Conservation (phyloP, 2,329 filamentous ascomycete genomes). For the Aspergillus glaucus region DNA sequence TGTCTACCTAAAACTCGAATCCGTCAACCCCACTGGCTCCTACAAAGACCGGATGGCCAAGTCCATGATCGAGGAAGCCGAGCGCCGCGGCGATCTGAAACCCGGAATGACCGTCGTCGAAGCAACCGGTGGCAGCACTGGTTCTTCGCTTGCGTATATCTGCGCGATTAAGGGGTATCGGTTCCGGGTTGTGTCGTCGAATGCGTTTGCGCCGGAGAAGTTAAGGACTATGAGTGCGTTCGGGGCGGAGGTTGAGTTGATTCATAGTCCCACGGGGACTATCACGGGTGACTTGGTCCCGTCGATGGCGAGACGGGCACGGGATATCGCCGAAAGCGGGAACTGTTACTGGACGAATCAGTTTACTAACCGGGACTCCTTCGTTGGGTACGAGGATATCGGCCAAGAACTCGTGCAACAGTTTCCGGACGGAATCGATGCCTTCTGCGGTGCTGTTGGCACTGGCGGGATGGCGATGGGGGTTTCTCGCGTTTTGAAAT, state of each 20-base stretch:
- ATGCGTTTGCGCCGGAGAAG: constrained; percentile 9
- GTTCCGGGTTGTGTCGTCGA: constrained; percentile 7
- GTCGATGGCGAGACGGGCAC: constrained; percentile 5
- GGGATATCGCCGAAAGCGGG: background rate
- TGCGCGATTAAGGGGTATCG: constrained; percentile 9
- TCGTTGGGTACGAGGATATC: constrained; percentile 7
- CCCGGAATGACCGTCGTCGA: constrained; percentile 89
- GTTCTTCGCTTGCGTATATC: constrained; percentile 10
- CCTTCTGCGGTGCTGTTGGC: constrained; percentile 9
- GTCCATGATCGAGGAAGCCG: constrained; percentile 87
- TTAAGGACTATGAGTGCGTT: constrained; percentile 7
- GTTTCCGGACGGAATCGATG: constrained; percentile 9
- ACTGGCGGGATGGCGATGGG: constrained; percentile 11
- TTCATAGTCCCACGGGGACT: constrained; percentile 5
- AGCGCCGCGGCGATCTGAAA: constrained; percentile 78
- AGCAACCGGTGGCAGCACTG: constrained; percentile 84
- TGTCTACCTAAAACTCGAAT: constrained; percentile 76
- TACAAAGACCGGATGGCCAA: constrained; percentile 86
- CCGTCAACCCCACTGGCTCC: constrained; percentile 79
- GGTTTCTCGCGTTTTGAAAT: constrained; percentile 5
- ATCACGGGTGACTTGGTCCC: constrained; percentile 6
- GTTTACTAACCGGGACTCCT: constrained; percentile 7
- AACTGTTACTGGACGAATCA: constrained; percentile 8
- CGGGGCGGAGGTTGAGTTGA: constrained; percentile 8
- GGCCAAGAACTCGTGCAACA: constrained; percentile 8